These are phyloP conservation scores for Chrysoporthe deuterocubensis DNA, from an alignment of 2,329 filamentous ascomycete genomes.

Conservation along the genomic window DNA sequence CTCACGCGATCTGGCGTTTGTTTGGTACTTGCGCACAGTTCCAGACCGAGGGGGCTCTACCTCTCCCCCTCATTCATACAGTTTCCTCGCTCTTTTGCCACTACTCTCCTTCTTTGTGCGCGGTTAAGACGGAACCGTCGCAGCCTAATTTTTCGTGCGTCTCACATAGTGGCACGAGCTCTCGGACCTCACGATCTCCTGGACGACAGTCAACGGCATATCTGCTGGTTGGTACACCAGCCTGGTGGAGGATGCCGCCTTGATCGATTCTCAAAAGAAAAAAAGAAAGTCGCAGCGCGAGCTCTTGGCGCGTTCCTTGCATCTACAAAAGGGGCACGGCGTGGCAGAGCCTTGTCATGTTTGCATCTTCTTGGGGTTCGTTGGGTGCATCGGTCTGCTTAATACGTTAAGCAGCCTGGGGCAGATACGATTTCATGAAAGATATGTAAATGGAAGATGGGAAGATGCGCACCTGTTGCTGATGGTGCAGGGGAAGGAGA, in stretches of 20 bases:
- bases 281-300: constrained; percentile 11
- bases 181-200: not conserved
- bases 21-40: not conserved
- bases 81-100: constrained; percentile 30
- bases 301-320: constrained; percentile 17
- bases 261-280: constrained; percentile 25
- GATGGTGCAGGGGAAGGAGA: not conserved
- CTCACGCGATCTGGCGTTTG: constrained; percentile 51
- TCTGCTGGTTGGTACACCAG: constrained; percentile 8
- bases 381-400: constrained; percentile 8
- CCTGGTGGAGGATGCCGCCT: not conserved
- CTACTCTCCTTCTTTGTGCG: not conserved
- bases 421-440: constrained; percentile 10
- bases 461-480: constrained; percentile 12
- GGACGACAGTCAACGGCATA: constrained; percentile 5
- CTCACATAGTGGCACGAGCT: not conserved
- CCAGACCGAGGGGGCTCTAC: constrained; percentile 9
- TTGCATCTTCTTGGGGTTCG: constrained; percentile 1
- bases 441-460: constrained; percentile 14
- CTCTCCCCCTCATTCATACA: constrained; percentile 26
- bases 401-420: constrained; percentile 5
- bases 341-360: constrained; percentile 14
- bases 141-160: constrained; percentile 22
- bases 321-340: constrained; percentile 10
- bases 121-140: not conserved